These are phyloP conservation scores for Ogataea hybrid DNA, from an alignment of 1,139 yeast species.

Conservation along the genomic window DNA sequence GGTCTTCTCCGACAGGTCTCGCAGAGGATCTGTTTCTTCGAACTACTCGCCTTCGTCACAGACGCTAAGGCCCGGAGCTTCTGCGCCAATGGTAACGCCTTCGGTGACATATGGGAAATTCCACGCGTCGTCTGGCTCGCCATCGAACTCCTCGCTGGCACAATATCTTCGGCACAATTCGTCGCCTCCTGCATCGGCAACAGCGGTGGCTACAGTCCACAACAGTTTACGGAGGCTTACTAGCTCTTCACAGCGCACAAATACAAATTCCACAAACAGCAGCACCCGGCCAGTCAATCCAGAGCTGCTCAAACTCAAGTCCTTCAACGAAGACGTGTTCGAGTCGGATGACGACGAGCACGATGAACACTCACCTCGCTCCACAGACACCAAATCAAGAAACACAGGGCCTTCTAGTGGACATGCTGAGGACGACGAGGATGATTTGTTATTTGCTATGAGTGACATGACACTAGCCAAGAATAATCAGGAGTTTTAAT, in stretches of 20 bases:
- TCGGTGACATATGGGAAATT: conserved; percentile 24
- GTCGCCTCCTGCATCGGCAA: conserved; percentile 12
- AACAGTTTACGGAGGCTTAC: conserved; percentile 12
- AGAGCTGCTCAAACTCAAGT: conserved; percentile 30
- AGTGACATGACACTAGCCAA: conserved; percentile 71
- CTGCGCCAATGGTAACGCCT: conserved; percentile 26
- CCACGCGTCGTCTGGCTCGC: conserved; percentile 16
- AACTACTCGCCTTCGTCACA: conserved; percentile 28
- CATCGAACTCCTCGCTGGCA: conserved; percentile 19
- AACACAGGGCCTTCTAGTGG: conserved; percentile 7
- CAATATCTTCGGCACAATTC: conserved; percentile 17
- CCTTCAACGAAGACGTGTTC: conserved; percentile 49
- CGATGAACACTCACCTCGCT: conserved; percentile 6
- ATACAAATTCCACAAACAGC: conserved; percentile 20
- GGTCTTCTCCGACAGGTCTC: conserved; percentile 12
- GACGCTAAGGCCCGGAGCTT: conserved; percentile 19
- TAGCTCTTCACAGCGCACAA: conserved; percentile 16
- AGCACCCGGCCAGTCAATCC: conserved; percentile 20
- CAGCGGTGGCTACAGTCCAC: conserved; percentile 11
- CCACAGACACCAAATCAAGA: conserved; percentile 4
- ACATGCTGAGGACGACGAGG: conserved; percentile 59
- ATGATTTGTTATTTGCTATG: conserved; percentile 83
- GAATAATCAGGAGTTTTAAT: conserved; percentile 23
- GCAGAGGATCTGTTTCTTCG: conserved; percentile 24
- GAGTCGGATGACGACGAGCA: conserved; percentile 51